A percentile compares a stretch with the other conserved stretches of the same genome.
Conservation (phyloP, 106 monocot species). For the Amphibolis antarctica region DNA sequence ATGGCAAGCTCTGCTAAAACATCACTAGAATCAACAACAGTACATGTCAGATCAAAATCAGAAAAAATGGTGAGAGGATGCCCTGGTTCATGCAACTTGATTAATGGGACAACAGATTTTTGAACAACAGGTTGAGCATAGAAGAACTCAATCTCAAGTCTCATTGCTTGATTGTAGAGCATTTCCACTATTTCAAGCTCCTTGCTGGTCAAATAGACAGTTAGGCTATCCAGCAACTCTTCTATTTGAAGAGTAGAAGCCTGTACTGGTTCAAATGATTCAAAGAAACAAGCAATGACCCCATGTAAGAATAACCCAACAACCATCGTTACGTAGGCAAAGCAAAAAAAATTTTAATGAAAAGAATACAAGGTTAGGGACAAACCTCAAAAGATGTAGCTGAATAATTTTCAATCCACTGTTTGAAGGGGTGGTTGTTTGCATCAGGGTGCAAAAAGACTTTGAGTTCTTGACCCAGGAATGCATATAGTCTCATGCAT, state of each 20-base stretch:
- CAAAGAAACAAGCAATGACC: background rate
- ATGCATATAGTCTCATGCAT: conserved; percentile 85
- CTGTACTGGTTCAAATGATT: conserved; percentile 17
- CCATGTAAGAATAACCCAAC: background rate
- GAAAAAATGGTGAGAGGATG: conserved; percentile 51
- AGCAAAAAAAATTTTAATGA: background rate
- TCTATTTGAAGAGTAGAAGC: conserved; percentile 53
- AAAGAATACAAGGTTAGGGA: background rate
- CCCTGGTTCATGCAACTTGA: conserved; percentile 25
- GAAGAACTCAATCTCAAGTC: conserved; percentile 80
- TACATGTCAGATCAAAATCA: conserved; percentile 97
- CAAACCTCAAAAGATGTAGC: conserved; percentile 59
- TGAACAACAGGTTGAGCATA: conserved; percentile 42
- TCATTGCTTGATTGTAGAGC: conserved; percentile 74
- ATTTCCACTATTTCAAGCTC: conserved; percentile 73
- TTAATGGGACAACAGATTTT: conserved; percentile 55
- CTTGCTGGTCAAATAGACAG: conserved; percentile 67
- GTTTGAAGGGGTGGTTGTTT: conserved; percentile 48
- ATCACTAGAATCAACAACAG: conserved; percentile 70
- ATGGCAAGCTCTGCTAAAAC: conserved; percentile 90
- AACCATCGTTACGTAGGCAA: background rate
- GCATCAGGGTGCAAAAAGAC: conserved; percentile 23
- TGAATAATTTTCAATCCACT: conserved; percentile 66
- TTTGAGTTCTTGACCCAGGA: conserved; percentile 53
- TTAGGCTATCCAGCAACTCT: conserved; percentile 81